A percentile compares a stretch with the other conserved stretches of the same genome.
Evolutionary conservation across 169 alveolate genomes (phyloP).

Genomic region (Plasmodium gallinaceum): DNA sequence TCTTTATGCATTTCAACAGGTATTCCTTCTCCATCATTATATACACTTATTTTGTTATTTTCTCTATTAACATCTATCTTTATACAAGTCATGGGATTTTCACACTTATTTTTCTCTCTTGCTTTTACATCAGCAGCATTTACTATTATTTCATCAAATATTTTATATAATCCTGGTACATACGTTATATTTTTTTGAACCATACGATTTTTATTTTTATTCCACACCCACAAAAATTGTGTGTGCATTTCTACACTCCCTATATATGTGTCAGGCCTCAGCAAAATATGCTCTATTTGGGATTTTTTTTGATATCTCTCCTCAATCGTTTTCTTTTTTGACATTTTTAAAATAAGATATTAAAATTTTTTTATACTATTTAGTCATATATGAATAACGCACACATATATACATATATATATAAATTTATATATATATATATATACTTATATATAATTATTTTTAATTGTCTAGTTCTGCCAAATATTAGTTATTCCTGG

Average conservation of each 20-base stretch:
- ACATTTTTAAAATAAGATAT: constrained; percentile 8
- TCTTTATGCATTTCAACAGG: constrained; percentile 97
- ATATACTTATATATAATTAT: neutral
- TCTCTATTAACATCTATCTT: constrained; percentile 86
- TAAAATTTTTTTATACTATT: neutral
- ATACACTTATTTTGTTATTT: constrained; percentile 84
- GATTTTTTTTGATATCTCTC: constrained; percentile 97
- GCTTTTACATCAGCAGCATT: constrained; percentile 99
- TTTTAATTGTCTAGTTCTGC: too few relatives aligned
- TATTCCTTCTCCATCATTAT: constrained; percentile 89
- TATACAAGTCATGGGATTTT: constrained; percentile 87
- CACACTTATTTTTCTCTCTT: constrained; percentile 87
- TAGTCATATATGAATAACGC: neutral
- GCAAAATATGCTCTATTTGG: constrained; percentile 97
- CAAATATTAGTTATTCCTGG: too few relatives aligned
- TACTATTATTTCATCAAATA: constrained; percentile 98
- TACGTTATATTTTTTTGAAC: constrained; percentile 89
- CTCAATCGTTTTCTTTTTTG: constrained; percentile 93
- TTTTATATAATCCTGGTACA: constrained; percentile 99
- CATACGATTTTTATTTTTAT: constrained; percentile 88
- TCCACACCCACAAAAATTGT: constrained; percentile 97
- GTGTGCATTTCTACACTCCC: constrained; percentile 95
- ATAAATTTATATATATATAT: neutral
- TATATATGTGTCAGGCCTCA: constrained; percentile 99
- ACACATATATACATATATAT: neutral